Percentiles rank a stretch among this genome's conserved stretches.
Conservation (phyloP, 2,329 filamentous ascomycete species). For the Fonsecaea multimorphosa region DNA sequence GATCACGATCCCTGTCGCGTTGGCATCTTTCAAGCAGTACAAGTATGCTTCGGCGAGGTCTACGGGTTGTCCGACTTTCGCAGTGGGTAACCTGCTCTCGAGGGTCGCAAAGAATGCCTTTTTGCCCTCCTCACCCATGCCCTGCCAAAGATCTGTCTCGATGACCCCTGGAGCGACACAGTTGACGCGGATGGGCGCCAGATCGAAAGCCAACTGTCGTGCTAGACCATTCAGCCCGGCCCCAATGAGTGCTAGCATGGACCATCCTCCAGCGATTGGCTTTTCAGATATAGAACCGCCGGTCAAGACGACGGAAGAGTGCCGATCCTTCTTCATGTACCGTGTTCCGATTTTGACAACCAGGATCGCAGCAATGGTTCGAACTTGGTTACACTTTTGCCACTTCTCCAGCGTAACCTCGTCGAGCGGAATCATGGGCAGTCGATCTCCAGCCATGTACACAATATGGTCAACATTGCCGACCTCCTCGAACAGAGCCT, state of each 20-base stretch:
- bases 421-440: conserved; percentile 50
- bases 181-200: conserved; percentile 70
- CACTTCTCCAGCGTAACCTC: conserved; percentile 52
- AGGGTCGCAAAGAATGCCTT: conserved; percentile 34
- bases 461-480: conserved; percentile 61
- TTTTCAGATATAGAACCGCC: conserved; percentile 59
- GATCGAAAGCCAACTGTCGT: conserved; percentile 65
- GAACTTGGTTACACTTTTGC: conserved; percentile 55
- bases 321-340: conserved; percentile 52
- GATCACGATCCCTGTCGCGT: conserved; percentile 54
- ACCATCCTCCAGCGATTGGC: conserved; percentile 59
- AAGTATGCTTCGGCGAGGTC: conserved; percentile 58
- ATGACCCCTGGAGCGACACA: conserved; percentile 63
- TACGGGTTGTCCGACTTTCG: conserved; percentile 48
- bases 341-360: conserved; percentile 55
- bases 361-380: conserved; percentile 59
- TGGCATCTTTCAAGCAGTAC: conserved; percentile 55
- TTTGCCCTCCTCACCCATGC: conserved; percentile 40
- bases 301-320: conserved; percentile 63
- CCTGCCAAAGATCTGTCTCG: conserved; percentile 54
- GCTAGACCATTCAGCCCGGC: conserved; percentile 61
- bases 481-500: conserved; percentile 48
- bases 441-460: conserved; percentile 61
- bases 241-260: conserved; percentile 55
- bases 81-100: conserved; percentile 38